phyloP scores from a whole-genome alignment of 2,329 filamentous ascomycete genomes.

The Rhexocercosporidium sp. region DNA sequence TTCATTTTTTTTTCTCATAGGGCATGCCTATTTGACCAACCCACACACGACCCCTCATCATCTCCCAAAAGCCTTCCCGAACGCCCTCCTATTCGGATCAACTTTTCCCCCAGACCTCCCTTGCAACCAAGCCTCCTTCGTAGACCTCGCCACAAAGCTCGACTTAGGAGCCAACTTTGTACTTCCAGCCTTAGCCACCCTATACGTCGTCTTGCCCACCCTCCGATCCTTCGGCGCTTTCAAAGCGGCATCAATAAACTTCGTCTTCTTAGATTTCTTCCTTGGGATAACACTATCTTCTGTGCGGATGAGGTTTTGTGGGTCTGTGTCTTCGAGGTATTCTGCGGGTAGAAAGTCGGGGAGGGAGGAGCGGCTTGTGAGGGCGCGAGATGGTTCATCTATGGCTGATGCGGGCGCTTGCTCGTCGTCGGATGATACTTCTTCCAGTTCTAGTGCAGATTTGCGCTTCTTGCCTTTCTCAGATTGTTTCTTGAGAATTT shows the following conservation, averaged over 20 bases:
- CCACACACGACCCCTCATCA: constrained; percentile 5
- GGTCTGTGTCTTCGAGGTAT: constrained; percentile 38
- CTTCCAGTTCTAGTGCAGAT: neutral
- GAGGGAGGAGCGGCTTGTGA: constrained; percentile 21
- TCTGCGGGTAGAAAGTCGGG: constrained; percentile 40
- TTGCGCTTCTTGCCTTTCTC: constrained; percentile 37
- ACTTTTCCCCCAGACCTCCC: constrained; percentile 31
- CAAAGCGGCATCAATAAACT: constrained; percentile 34
- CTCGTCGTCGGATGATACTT: constrained; percentile 5
- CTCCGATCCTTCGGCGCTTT: constrained; percentile 39
- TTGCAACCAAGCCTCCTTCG: constrained; percentile 40
- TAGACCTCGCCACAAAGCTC: constrained; percentile 28
- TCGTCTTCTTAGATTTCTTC: constrained; percentile 37
- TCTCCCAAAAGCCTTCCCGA: constrained; percentile 35
- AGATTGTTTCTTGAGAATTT: constrained; percentile 36
- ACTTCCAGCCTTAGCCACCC: constrained; percentile 32
- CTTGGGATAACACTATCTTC: neutral
- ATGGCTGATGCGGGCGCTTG: neutral
- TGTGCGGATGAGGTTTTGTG: constrained; percentile 13
- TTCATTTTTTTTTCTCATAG: too few relatives aligned
- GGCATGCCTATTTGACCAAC: neutral
- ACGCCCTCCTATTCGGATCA: constrained; percentile 32
- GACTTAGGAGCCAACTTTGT: constrained; percentile 38
- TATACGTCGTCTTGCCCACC: constrained; percentile 39
- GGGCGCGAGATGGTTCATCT: neutral